These are phyloP conservation scores for Debaryomyces fabryi DNA, from an alignment of 1,139 yeast species.

Conservation along the genomic window DNA sequence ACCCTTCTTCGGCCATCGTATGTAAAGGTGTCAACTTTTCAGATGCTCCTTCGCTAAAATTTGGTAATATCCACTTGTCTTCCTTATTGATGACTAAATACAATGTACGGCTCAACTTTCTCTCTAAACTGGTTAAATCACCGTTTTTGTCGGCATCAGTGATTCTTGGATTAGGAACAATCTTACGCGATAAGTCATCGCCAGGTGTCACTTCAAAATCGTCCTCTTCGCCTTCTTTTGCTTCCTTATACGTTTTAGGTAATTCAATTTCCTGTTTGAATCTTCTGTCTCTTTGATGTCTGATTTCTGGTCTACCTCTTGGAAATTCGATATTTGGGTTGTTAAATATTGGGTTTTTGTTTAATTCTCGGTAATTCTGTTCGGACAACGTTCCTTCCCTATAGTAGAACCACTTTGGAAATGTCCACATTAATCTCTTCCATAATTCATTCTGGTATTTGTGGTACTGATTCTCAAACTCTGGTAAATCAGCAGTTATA, in stretches of 20 bases:
- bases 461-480: conserved; percentile 75
- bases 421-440: conserved; percentile 95
- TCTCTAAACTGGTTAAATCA: conserved; percentile 70
- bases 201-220: conserved; percentile 28
- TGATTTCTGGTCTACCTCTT: conserved; percentile 82
- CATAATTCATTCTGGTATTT: conserved; percentile 85
- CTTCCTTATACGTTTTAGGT: conserved; percentile 59
- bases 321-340: conserved; percentile 79
- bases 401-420: conserved; percentile 91
- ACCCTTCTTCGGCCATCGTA: conserved; percentile 72
- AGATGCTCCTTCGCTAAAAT: conserved; percentile 47
- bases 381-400: conserved; percentile 89
- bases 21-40: conserved; percentile 56
- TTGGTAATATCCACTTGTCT: conserved; percentile 75
- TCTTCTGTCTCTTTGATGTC: conserved; percentile 87
- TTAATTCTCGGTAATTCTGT: conserved; percentile 75
- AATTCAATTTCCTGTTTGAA: conserved; percentile 72
- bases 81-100: conserved; percentile 64
- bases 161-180: conserved; percentile 67
- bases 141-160: conserved; percentile 74
- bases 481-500: conserved; percentile 73
- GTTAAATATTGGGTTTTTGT: conserved; percentile 70
- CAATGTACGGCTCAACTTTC: conserved; percentile 77
- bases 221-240: conserved; percentile 41
- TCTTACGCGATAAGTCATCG: conserved; percentile 67